Percentiles rank a stretch among this genome's conserved stretches.
Conservation (phyloP, 306 rosid species). For the Neltuma alba region DNA sequence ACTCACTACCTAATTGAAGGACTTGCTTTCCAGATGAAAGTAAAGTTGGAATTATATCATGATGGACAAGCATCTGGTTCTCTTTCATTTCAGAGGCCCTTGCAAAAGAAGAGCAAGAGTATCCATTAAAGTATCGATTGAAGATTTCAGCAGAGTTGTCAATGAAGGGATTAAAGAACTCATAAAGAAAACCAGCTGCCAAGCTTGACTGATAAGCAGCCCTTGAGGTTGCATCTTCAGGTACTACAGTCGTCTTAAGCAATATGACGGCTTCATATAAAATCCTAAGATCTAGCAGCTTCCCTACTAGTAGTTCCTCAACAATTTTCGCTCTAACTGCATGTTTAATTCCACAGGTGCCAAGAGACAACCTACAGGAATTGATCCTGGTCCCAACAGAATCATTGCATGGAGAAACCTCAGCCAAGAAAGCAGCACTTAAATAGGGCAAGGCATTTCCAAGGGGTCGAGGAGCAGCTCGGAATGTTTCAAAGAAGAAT, state of each 20-base stretch:
- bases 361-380: constrained; percentile 70
- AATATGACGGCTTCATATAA: constrained; percentile 62
- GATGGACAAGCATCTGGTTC: constrained; percentile 30
- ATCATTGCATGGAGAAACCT: constrained; percentile 55
- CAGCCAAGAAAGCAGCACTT: constrained; percentile 82
- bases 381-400: constrained; percentile 51
- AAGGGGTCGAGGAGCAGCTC: constrained; percentile 86
- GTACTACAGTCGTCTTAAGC: constrained; percentile 51
- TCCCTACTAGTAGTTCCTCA: constrained; percentile 71
- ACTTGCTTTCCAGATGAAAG: constrained; percentile 73
- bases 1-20: constrained; percentile 49
- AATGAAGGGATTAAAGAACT: constrained; percentile 68
- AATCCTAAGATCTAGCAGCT: constrained; percentile 49
- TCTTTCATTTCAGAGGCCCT: constrained; percentile 32
- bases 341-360: constrained; percentile 71
- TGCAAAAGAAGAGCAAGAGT: constrained; percentile 7
- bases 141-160: constrained; percentile 35
- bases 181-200: constrained; percentile 75
- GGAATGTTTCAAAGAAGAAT: constrained; percentile 71
- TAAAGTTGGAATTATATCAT: constrained; percentile 38
- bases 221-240: constrained; percentile 57
- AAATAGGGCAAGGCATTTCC: constrained; percentile 78
- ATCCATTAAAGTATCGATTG: constrained; percentile 32
- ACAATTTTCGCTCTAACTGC: constrained; percentile 80
- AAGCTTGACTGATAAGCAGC: constrained; percentile 75